Evolutionary conservation across 2,329 filamentous ascomycete genomes (phyloP).

Genomic region (Aspergillus sp.): DNA sequence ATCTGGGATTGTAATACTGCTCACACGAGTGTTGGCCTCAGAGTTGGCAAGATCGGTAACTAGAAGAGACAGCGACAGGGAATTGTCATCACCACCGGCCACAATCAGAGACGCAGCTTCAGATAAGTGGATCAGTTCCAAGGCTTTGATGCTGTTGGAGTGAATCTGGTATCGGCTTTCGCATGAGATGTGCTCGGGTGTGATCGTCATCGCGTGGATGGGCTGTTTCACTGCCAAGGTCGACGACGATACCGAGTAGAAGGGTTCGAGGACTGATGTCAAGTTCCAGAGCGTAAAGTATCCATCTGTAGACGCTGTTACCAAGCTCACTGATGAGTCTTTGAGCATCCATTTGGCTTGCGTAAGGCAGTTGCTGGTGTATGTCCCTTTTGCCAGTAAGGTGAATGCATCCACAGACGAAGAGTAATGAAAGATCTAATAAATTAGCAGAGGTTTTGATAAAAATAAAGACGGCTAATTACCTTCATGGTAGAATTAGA

Average conservation of each 20-base stretch:
- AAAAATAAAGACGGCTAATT: conserved; percentile 9
- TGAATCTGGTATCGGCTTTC: conserved; percentile 54
- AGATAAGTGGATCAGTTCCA: conserved; percentile 30
- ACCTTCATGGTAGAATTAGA: conserved; percentile 77
- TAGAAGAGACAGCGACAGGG: conserved; percentile 57
- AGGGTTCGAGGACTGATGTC: conserved; percentile 20
- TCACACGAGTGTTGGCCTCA: conserved; percentile 14
- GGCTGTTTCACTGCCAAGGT: conserved; percentile 12
- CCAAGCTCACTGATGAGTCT: conserved; percentile 39
- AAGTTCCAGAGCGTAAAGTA: conserved; percentile 61
- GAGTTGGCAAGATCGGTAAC: conserved; percentile 7
- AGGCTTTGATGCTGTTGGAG: conserved; percentile 71
- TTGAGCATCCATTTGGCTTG: conserved; percentile 46
- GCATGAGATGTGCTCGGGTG: conserved; percentile 25
- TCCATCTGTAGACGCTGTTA: conserved; percentile 79
- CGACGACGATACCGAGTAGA: conserved; percentile 19
- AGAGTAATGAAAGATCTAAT: conserved; percentile 43
- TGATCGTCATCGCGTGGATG: conserved; percentile 16
- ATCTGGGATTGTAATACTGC: conserved; percentile 32
- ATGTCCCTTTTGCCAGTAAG: conserved; percentile 52
- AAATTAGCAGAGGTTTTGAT: conserved; percentile 9
- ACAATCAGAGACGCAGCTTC: conserved; percentile 50
- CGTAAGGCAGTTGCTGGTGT: conserved; percentile 72
- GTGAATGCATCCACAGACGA: conserved; percentile 22
- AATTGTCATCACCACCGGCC: conserved; percentile 86